These are phyloP conservation scores for Cicer cuneatum DNA, from an alignment of 306 rosid species.

Conservation along the genomic window DNA sequence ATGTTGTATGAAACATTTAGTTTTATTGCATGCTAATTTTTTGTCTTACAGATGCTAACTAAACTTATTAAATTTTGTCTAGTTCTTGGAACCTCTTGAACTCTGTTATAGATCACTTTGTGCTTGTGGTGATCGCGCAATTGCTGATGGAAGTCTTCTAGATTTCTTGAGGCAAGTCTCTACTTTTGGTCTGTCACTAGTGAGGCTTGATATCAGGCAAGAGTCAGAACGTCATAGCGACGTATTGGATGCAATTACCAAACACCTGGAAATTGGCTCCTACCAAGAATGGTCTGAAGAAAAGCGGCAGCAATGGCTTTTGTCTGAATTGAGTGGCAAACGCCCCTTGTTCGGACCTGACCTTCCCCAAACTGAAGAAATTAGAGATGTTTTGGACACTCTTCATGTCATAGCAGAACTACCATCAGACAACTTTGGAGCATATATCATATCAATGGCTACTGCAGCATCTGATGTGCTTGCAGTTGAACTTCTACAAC, in stretches of 20 bases:
- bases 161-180: conserved; percentile 95
- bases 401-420: conserved; percentile 82
- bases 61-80: conserved; percentile 34
- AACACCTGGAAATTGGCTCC: conserved; percentile 83
- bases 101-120: conserved; percentile 63
- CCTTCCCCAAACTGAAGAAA: conserved; percentile 89
- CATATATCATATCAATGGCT: conserved; percentile 95
- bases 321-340: conserved; percentile 81
- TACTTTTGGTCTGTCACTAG: conserved; percentile 85
- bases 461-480: conserved; percentile 92
- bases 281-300: conserved; percentile 92
- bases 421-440: conserved; percentile 86
- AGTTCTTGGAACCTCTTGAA: conserved; percentile 85
- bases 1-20: conserved; percentile 12
- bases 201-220: conserved; percentile 90
- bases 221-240: conserved; percentile 93
- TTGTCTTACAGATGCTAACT: conserved; percentile 37
- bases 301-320: conserved; percentile 84
- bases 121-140: conserved; percentile 81
- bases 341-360: conserved; percentile 87
- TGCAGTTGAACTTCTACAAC: conserved; percentile 85
- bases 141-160: conserved; percentile 91
- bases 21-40: neutral
- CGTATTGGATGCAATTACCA: conserved; percentile 84
- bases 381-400: conserved; percentile 79